Evolutionary conservation across 441 rosid genomes (phyloP).

Genomic region (Daphne laureola): DNA sequence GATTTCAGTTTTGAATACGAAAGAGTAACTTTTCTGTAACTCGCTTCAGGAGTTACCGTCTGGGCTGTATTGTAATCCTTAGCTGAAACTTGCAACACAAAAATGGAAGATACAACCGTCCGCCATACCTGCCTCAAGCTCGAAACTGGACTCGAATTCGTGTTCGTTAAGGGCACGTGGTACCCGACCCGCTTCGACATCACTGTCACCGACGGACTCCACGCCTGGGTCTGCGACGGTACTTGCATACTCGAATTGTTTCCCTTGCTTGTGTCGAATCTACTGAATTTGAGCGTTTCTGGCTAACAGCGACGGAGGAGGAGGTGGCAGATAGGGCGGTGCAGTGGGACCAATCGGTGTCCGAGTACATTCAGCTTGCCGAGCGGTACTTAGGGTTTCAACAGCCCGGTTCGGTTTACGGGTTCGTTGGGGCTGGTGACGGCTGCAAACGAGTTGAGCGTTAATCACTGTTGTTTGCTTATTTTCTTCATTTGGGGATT

Average conservation of each 20-base stretch:
- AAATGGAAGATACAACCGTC: conserved; percentile 22
- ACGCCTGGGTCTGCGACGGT: conserved; percentile 74
- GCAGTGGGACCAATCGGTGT: conserved; percentile 80
- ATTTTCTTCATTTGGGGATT: neutral
- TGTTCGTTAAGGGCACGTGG: conserved; percentile 80
- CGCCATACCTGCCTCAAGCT: conserved; percentile 77
- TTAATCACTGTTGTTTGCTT: neutral
- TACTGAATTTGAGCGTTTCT: neutral
- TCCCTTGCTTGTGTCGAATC: neutral
- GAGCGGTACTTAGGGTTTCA: conserved; percentile 72
- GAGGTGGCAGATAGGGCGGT: conserved; percentile 72
- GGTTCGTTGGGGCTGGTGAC: conserved; percentile 57
- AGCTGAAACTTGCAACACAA: neutral
- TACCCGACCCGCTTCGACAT: conserved; percentile 46
- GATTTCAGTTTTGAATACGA: too few relatives aligned
- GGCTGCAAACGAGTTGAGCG: conserved; percentile 51
- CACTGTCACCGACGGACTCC: conserved; percentile 72
- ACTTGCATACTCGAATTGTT: neutral
- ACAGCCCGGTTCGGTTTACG: conserved; percentile 53
- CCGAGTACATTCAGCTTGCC: conserved; percentile 52
- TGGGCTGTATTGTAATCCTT: neutral
- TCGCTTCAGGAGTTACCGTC: neutral
- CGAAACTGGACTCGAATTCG: conserved; percentile 27
- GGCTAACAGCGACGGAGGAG: conserved; percentile 53
- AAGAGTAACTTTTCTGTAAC: neutral